Percentiles rank a stretch among this genome's conserved stretches.
These are phyloP conservation scores for Phytophthora vignae DNA, from an alignment of 352 stramenopile species.

Conservation along the genomic window DNA sequence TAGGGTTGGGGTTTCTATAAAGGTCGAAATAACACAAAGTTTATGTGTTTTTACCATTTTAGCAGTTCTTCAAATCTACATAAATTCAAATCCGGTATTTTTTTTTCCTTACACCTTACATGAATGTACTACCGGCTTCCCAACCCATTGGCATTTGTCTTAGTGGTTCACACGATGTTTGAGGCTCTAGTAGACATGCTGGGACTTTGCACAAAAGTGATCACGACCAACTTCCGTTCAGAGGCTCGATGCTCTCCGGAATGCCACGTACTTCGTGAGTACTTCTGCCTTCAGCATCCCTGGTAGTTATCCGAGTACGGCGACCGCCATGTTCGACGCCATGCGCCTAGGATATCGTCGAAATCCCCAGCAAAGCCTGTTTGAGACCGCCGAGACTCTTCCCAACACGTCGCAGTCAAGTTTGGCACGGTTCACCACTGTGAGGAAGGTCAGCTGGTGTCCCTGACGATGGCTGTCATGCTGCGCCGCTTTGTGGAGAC, in stretches of 20 bases:
- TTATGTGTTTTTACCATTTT: no score
- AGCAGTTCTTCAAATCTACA: no score
- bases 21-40: no score
- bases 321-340: conserved; percentile 16
- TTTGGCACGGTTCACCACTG: conserved; percentile 16
- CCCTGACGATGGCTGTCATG: conserved; percentile 3
- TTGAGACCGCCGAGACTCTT: background rate
- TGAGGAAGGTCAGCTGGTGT: conserved; percentile 2
- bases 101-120: no score
- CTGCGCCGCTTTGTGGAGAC: conserved; percentile 17
- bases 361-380: conserved; percentile 3
- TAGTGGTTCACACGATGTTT: no score
- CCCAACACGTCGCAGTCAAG: conserved; percentile 27
- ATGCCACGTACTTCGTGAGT: conserved; percentile 18
- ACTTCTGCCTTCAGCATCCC: conserved; percentile 18
- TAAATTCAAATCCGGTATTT: no score
- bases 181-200: no score
- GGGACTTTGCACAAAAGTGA: no score
- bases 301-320: conserved; percentile 9
- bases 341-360: conserved; percentile 17
- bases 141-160: no score
- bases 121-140: no score
- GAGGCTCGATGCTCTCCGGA: conserved; percentile 7
- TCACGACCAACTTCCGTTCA: no score
- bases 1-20: no score